phyloP scores from a whole-genome alignment of 2,329 filamentous ascomycete genomes.

The Ceratocystis eucalypticola region DNA sequence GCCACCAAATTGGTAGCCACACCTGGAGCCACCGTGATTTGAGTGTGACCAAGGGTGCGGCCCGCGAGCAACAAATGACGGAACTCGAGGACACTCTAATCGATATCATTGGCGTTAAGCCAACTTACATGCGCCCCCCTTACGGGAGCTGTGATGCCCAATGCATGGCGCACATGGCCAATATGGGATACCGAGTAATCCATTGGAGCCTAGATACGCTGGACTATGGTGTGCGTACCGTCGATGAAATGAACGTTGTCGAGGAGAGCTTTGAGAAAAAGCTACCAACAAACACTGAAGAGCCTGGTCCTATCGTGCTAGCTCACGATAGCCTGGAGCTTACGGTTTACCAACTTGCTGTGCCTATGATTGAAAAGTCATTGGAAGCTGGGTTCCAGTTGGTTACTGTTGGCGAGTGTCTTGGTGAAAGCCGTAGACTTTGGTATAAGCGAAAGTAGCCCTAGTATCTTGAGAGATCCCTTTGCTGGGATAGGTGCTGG shows the following conservation, averaged over 20 bases:
- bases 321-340: slow-evolving; percentile 39
- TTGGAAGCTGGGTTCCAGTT: slow-evolving; percentile 15
- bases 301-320: slow-evolving; percentile 36
- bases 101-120: slow-evolving; percentile 31
- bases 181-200: slow-evolving; percentile 41
- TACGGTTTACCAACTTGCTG: slow-evolving; percentile 31
- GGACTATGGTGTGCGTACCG: slow-evolving; percentile 41
- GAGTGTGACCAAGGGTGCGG: slow-evolving; percentile 26
- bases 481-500: not conserved
- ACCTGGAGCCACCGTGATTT: slow-evolving; percentile 37
- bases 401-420: slow-evolving; percentile 33
- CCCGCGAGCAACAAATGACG: slow-evolving; percentile 30
- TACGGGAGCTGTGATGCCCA: slow-evolving; percentile 31
- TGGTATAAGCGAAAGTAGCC: slow-evolving; percentile 34
- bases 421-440: slow-evolving; percentile 37
- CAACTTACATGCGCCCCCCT: slow-evolving; percentile 34
- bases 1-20: slow-evolving; percentile 48
- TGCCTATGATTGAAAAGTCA: slow-evolving; percentile 19
- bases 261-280: slow-evolving; percentile 28
- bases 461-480: not conserved
- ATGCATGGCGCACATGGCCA: slow-evolving; percentile 27
- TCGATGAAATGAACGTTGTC: slow-evolving; percentile 36
- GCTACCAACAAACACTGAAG: slow-evolving; percentile 20
- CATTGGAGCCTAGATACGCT: slow-evolving; percentile 48
- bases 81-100: slow-evolving; percentile 34